Percentiles rank a stretch among this genome's conserved stretches.
Evolutionary conservation across 176 grass and related monocot species (phyloP).

Genomic region (Eragrostis curvula): DNA sequence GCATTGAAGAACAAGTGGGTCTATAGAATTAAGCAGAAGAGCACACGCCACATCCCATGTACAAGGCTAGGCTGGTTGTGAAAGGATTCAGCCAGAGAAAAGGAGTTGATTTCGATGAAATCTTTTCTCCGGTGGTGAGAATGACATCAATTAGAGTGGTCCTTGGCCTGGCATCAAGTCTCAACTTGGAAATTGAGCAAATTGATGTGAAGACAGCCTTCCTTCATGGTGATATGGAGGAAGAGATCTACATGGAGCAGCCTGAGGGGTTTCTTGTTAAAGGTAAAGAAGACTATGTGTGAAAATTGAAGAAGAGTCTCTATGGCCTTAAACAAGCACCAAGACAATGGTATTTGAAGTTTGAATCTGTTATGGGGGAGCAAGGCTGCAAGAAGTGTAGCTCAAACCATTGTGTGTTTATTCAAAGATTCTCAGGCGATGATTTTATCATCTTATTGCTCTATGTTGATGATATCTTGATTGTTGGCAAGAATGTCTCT

Average conservation of each 20-base stretch:
- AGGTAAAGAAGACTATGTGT: too few relatives aligned
- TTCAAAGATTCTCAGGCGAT: not conserved
- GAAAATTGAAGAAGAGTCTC: too few relatives aligned
- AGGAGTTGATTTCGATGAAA: conserved; percentile 13
- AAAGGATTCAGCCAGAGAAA: not conserved
- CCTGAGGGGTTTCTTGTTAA: too few relatives aligned
- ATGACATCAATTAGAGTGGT: conserved; percentile 12
- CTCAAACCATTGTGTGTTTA: not conserved
- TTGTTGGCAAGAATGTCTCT: too few relatives aligned
- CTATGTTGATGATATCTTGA: too few relatives aligned
- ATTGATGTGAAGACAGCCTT: conserved; percentile 30
- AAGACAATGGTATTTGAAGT: too few relatives aligned
- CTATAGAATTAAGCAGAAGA: conserved; percentile 14
- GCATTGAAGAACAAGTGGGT: too few relatives aligned
- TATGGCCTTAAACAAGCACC: too few relatives aligned
- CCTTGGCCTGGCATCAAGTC: conserved; percentile 2
- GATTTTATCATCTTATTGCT: conserved; percentile 30
- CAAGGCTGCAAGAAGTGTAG: conserved; percentile 1
- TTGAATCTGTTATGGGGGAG: conserved; percentile 12
- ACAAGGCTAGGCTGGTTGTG: not conserved
- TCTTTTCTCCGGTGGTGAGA: not conserved
- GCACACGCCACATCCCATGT: not conserved
- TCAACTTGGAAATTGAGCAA: not conserved
- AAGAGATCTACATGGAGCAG: conserved; percentile 28
- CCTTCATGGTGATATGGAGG: conserved; percentile 25